Base-by-base conservation (phyloP, 768 basidiomycete genomes). In the Pisolithus albus region DNA sequence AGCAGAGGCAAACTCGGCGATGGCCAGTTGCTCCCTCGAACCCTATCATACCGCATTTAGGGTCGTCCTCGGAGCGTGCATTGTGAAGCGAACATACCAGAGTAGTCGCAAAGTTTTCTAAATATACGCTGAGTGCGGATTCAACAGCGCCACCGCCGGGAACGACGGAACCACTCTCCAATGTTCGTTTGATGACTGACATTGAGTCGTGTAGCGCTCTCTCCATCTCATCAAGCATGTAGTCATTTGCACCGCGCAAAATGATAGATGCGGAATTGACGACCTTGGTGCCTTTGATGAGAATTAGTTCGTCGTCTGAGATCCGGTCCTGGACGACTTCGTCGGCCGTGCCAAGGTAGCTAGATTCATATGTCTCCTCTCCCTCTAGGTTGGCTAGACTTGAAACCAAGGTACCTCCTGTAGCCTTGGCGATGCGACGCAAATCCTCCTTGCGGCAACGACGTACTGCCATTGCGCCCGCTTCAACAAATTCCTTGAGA, bases 161-260 rank as follows among this genome's bases (percentile, higher is more conserved):
- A 9, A 98, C 94, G 23, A 98, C 93, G 30, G 86, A 71, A 8
- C 95, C 96, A 59, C 92, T 94, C 75, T 99, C 96, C 44, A 98
- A 72, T 5, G 96, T 98, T 52, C 95, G 82, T 75, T 99, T 99
- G 74, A 97, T 92, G 61, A 96, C 80, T 26, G 90, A 95, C 56
- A 98, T 70, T 2, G 90, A 88, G 66, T 99, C 96, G 65, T 99
- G 95, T 59, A 98, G 69, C 0, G 92, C 87, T 45, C 96, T 77
- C 72, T 99, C 96, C 96, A 98, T 99, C 77, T 99, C 96, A 67
- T 99, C 96, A 60, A 98, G 73, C 89, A 97, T 93, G 69, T 95
- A 97, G 69, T 99, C 96, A 68, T 98, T 99, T 26, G 96, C 96
- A 42, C 96, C 96, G 50, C 96, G 82, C 52, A 99, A 76, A 52